Evolutionary conservation across 2,329 filamentous ascomycete species (phyloP).

Genomic region (Diaporthe amygdali): DNA sequence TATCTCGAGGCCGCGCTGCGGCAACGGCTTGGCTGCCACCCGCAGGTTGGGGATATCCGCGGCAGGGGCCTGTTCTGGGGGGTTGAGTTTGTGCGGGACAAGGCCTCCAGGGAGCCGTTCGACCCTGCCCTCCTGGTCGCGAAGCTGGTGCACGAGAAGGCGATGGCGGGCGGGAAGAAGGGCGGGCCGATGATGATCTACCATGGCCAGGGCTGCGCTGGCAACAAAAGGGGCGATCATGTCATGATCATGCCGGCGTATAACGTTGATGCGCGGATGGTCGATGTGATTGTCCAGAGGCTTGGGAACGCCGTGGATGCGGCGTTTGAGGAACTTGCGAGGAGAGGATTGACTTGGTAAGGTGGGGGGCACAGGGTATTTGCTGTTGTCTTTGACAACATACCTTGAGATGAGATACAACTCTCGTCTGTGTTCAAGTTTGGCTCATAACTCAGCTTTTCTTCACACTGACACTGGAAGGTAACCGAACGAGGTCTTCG

Average conservation of each 20-base stretch:
- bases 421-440: neutral
- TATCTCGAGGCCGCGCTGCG: conserved; percentile 51
- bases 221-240: conserved; percentile 64
- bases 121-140: conserved; percentile 25
- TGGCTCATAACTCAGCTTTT: neutral
- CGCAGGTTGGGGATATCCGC: conserved; percentile 64
- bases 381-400: neutral
- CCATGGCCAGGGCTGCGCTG: conserved; percentile 59
- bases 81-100: conserved; percentile 42
- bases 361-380: neutral
- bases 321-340: conserved; percentile 32
- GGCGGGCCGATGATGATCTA: conserved; percentile 60
- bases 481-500: too few relatives aligned
- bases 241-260: conserved; percentile 67
- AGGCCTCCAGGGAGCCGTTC: conserved; percentile 29
- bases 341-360: neutral
- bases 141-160: conserved; percentile 28
- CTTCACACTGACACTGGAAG: neutral
- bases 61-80: conserved; percentile 65
- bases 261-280: conserved; percentile 56
- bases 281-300: conserved; percentile 58
- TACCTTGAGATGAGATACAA: too few relatives aligned
- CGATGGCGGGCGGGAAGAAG: conserved; percentile 39
- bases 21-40: conserved; percentile 45
- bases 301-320: conserved; percentile 50